Evolutionary conservation across 331 rosid genomes (phyloP).

Genomic region (Telfairia occidentalis): DNA sequence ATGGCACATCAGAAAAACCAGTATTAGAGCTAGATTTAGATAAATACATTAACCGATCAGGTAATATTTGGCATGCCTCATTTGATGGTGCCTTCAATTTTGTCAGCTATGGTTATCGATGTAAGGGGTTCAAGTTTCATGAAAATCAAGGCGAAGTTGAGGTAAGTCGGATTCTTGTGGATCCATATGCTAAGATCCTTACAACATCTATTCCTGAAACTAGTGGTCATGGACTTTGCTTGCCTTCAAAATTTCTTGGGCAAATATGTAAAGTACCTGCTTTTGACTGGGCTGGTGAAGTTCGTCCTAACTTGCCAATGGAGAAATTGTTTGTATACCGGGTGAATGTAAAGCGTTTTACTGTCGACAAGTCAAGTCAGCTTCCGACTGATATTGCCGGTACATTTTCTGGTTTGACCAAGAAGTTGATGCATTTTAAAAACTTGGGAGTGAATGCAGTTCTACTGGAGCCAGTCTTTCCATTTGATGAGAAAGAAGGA

Average conservation of each 20-base stretch:
- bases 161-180: conserved; percentile 36
- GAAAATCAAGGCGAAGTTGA: conserved; percentile 15
- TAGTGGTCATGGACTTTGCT: conserved; percentile 19
- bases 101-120: conserved; percentile 67
- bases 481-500: conserved; percentile 59
- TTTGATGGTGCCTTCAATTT: conserved; percentile 40
- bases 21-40: conserved; percentile 85
- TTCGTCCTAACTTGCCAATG: conserved; percentile 32
- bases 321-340: conserved; percentile 62
- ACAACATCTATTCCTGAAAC: conserved; percentile 27
- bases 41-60: conserved; percentile 69
- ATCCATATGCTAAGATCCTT: conserved; percentile 72
- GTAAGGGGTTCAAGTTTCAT: conserved; percentile 23
- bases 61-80: conserved; percentile 83
- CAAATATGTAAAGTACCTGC: conserved; percentile 42
- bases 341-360: conserved; percentile 55
- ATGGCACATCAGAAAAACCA: conserved; percentile 37
- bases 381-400: conserved; percentile 53
- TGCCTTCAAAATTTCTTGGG: conserved; percentile 38
- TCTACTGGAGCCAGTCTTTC: conserved; percentile 69
- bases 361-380: conserved; percentile 54
- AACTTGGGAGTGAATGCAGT: conserved; percentile 70
- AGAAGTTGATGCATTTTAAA: conserved; percentile 63
- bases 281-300: conserved; percentile 65
- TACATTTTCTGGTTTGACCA: conserved; percentile 62